These are phyloP conservation scores for Whalleya microplaca DNA, from an alignment of 2,329 filamentous ascomycete species.

Conservation along the genomic window DNA sequence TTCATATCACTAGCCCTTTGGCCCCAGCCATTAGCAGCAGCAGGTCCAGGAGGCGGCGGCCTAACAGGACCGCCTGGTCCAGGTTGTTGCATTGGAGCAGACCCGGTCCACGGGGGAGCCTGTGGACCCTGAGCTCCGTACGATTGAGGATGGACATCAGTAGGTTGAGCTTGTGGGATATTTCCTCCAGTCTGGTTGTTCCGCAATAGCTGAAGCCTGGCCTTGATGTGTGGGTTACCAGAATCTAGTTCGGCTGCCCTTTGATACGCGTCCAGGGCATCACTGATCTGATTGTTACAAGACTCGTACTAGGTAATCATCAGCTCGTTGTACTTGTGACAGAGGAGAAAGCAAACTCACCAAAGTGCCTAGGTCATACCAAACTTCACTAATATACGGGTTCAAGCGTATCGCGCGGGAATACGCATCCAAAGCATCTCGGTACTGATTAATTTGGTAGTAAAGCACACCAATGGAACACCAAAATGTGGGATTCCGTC, in stretches of 20 bases:
- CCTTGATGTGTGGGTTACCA: constrained; percentile 93
- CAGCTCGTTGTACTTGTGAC: constrained; percentile 29
- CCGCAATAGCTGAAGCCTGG: constrained; percentile 84
- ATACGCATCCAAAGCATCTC: constrained; percentile 96
- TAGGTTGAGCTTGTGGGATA: constrained; percentile 80
- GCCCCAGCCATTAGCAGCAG: constrained; percentile 60
- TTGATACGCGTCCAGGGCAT: constrained; percentile 94
- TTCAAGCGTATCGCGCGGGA: constrained; percentile 95
- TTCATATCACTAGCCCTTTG: constrained; percentile 78
- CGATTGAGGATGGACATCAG: constrained; percentile 93
- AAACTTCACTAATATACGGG: constrained; percentile 97
- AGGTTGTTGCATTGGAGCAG: constrained; percentile 60
- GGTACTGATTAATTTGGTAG: constrained; percentile 99
- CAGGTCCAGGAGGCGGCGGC: constrained; percentile 65
- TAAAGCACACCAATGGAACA: constrained; percentile 98
- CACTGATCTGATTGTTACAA: constrained; percentile 97
- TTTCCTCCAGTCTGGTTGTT: constrained; percentile 76
- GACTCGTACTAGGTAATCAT: constrained; percentile 77
- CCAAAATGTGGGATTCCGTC: constrained; percentile 98
- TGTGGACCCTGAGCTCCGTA: constrained; percentile 87
- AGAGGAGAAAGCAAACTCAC: constrained; percentile 57
- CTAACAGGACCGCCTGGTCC: constrained; percentile 59
- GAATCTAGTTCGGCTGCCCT: constrained; percentile 94
- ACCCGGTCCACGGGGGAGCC: constrained; percentile 86
- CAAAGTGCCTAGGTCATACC: constrained; percentile 96